Base-by-base conservation (phyloP, 768 basidiomycete species). In the Obba rivulosa region DNA sequence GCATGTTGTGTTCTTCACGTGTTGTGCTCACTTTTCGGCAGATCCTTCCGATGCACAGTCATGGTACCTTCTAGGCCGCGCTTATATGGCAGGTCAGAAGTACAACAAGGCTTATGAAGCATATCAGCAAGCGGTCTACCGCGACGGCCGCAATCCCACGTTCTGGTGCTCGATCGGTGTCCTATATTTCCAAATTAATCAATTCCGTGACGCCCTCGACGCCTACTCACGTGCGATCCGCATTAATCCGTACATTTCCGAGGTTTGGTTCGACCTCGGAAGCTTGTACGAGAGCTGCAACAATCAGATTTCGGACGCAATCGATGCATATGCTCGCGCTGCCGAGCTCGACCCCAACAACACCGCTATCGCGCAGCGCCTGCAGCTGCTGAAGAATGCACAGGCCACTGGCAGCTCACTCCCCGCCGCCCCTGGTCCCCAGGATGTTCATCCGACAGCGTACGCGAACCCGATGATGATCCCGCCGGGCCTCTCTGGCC, bases 151-250 rank as follows among this genome's bases (percentile, higher is more conserved):
- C 50, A 99, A 98, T 64, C 96, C 96, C 0, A 97, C 96, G 0
- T 99, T 97, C 69, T 98, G 96, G 96, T 98, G 95, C 65, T 95
- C 92, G 20, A 99, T 99, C 60, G 96, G 96, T 41, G 96, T 99
- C 0, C 79, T 99, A 1, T 99, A 99, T 66, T 99, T 96, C 77
- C 94, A 99, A 65, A 97, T 99, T 74, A 98, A 97, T 69, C 96
- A 99, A 64, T 99, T 91, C 73, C 92, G 94, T 45, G 96, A 99
- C 62, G 95, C 95, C 2, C 83, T 99, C 34, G 96, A 99, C 61
- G 96, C 96, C 9, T 99, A 99, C 68, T 98, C 96, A 23, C 88
- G 95, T 14, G 96, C 96, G 10, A 98, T 99, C 59, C 86, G 95
- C 53, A 94, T 99, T 70, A 97, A 98, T 64, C 96, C 96, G 0